Percentiles rank a stretch among this genome's conserved stretches.
Conservation (phyloP, 176 grass and related monocot genomes). For the Bonia amplexicaulis region DNA sequence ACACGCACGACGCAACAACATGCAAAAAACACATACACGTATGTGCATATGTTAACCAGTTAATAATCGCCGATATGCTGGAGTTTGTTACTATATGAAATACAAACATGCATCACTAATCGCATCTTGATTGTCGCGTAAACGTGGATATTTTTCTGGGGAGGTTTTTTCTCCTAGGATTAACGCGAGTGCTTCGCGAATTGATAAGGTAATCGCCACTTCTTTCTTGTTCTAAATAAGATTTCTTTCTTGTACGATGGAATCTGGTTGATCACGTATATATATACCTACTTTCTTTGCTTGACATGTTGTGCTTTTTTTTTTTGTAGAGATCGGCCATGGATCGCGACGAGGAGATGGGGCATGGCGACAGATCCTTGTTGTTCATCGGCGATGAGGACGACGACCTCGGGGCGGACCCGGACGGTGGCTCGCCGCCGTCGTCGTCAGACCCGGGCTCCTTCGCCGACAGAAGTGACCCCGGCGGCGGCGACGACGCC, state of each 20-base stretch:
- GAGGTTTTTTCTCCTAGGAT: neutral
- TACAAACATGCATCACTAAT: neutral
- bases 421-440: conserved; percentile 24
- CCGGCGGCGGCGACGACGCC: neutral
- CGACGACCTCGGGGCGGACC: conserved; percentile 30
- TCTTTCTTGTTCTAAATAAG: too few relatives aligned
- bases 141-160: neutral
- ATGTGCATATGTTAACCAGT: neutral
- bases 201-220: neutral
- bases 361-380: conserved; percentile 30
- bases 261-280: too few relatives aligned
- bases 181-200: neutral
- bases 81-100: too few relatives aligned
- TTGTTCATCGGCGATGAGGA: conserved; percentile 69
- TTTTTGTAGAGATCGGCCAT: neutral
- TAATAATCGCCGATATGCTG: too few relatives aligned
- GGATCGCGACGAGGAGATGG: neutral
- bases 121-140: neutral
- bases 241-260: neutral
- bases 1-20: too few relatives aligned
- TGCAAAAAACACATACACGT: neutral
- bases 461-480: conserved; percentile 29
- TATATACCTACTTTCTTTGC: too few relatives aligned
- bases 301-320: too few relatives aligned
- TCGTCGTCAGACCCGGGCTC: conserved; percentile 26